Percentiles rank a stretch among this genome's conserved stretches.
phyloP scores from a whole-genome alignment of 1,284 basidiomycete species.

The Pascua sp. region DNA sequence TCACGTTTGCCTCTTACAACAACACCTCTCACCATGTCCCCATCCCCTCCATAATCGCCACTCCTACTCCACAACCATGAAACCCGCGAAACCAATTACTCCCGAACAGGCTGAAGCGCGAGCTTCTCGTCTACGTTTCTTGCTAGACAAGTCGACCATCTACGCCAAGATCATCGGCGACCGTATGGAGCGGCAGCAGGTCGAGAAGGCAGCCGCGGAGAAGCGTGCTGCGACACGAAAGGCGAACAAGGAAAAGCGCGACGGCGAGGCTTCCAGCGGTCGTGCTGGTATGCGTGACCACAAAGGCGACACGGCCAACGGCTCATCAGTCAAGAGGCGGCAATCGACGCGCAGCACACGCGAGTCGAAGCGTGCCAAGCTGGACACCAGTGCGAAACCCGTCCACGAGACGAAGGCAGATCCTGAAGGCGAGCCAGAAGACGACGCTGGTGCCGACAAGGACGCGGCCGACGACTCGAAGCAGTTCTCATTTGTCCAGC shows the following conservation, averaged over 20 bases:
- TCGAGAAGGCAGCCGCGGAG: slow-evolving; percentile 43
- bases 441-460: slow-evolving; percentile 9
- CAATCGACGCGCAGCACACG: not conserved
- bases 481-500: slow-evolving; percentile 58
- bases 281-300: slow-evolving; percentile 18
- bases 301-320: slow-evolving; percentile 14
- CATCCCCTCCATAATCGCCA: too few species aligned
- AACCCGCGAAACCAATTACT: too few species aligned
- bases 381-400: not conserved
- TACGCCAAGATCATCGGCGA: slow-evolving; percentile 51
- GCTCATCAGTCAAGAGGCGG: slow-evolving; percentile 3
- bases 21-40: too few species aligned
- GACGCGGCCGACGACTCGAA: slow-evolving; percentile 13
- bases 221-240: slow-evolving; percentile 37
- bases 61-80: too few species aligned
- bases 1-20: too few species aligned
- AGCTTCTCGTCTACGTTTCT: slow-evolving; percentile 33
- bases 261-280: slow-evolving; percentile 15
- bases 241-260: slow-evolving; percentile 45
- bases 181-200: slow-evolving; percentile 49
- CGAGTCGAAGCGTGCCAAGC: slow-evolving; percentile 5
- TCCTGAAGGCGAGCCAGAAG: slow-evolving; percentile 19
- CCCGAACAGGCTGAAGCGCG: slow-evolving; percentile 31
- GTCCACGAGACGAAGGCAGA: slow-evolving; percentile 7
- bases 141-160: slow-evolving; percentile 48